Evolutionary conservation across 2,329 filamentous ascomycete genomes (phyloP), one percentile per base, ranked within the genome.

Genomic region (Didymellaceae sp.): DNA sequence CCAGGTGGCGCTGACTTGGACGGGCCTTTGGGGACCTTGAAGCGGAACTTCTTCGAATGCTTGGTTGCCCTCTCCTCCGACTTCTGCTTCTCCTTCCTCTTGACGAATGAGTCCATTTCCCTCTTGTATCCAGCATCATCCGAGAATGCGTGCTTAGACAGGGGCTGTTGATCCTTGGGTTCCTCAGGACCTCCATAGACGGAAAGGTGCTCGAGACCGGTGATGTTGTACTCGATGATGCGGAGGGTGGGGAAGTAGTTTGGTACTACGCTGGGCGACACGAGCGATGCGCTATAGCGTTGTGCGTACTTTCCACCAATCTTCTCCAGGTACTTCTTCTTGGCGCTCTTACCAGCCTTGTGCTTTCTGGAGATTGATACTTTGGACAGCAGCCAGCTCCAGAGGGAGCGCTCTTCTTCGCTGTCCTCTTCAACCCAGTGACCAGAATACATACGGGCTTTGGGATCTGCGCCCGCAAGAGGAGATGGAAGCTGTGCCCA

Each of bases 201-300:
- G 14, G 52, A 31, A 3, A 61, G 14, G 16, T 84, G 65, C 57
- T 91, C 88, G 3, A 96, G 71, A 0, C 91, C 90, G 0, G 81
- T 89, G 45, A 90, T 90, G 70, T 99, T 97, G 78, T 97, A 99
- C 66, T 96, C 90, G 58, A 93, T 80, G n/a, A 99, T 82, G n/a
- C 92, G 85, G 24, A 97, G 74, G 0, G 89, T 91, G 0, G 93
- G 94, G 58, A 92, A 94, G 73, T 91, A 96, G 67, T 94, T 97
- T 6, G 93, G 94, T 7, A 97, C 90, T 28, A 99, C 79, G 67
- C 92, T 97, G 0, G 93, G 90, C 37, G 87, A 84, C 47, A 97
- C 87, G 20, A 94, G 78, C 0, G 89, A 87, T 5, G 96, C 74
- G 44, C 91, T 87, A 71, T 91, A 99, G 43, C 91, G 84, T 74